A percentile compares a stretch with the other conserved stretches of the same genome.
These are phyloP conservation scores for Termitomyces sp. DNA, from an alignment of 768 basidiomycete species.

Conservation along the genomic window DNA sequence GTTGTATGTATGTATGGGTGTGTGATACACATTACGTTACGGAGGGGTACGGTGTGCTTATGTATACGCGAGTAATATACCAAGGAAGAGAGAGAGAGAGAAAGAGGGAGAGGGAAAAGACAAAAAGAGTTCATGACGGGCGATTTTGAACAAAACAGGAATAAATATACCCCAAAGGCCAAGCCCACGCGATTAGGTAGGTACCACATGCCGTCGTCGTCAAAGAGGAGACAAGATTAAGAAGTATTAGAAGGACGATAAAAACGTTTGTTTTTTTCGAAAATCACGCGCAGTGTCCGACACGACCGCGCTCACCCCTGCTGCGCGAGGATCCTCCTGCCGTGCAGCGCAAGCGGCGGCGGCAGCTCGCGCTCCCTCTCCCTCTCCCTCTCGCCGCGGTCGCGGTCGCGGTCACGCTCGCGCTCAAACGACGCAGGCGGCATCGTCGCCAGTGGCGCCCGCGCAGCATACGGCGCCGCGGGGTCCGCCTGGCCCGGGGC, in stretches of 20 bases:
- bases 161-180: conserved; percentile 15
- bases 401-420: conserved; percentile 37
- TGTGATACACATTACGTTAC: background rate
- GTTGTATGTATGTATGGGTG: background rate
- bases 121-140: background rate
- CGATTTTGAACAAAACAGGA: background rate
- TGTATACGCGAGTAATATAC: background rate
- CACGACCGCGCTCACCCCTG: conserved; percentile 17
- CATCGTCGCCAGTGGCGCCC: conserved; percentile 33
- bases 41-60: too few relatives aligned
- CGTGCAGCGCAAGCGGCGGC: conserved; percentile 35
- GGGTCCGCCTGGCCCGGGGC: background rate
- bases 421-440: conserved; percentile 49
- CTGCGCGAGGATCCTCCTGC: conserved; percentile 32
- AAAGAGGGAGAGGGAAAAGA: too few relatives aligned
- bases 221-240: too few relatives aligned
- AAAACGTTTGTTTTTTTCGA: too few relatives aligned
- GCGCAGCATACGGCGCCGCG: conserved; percentile 23
- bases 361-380: conserved; percentile 41
- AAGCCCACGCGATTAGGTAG: too few relatives aligned
- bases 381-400: conserved; percentile 35
- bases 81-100: background rate
- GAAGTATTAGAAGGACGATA: too few relatives aligned
- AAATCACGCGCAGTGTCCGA: too few relatives aligned
- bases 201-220: too few relatives aligned